Conservation (phyloP, 2,329 filamentous ascomycete species). For the Ceratocystis huliohia region DNA sequence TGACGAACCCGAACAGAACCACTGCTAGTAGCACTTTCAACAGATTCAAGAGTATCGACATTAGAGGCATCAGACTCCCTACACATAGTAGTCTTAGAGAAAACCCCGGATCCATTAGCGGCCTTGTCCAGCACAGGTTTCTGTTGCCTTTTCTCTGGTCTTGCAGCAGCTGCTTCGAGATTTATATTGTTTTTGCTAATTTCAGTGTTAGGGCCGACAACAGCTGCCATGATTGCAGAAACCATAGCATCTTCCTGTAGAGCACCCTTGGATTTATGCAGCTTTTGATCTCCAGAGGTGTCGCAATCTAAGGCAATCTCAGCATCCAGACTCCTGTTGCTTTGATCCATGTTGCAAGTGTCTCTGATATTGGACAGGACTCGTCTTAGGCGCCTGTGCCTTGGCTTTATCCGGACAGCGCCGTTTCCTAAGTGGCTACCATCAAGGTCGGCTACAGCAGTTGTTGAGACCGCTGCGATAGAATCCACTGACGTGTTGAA, state of each 20-base stretch:
- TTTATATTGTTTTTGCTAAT: neutral
- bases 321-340: neutral
- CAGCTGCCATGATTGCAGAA: neutral
- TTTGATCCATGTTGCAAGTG: neutral
- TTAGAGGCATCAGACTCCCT: neutral
- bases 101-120: neutral
- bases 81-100: neutral
- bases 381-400: slow-evolving; percentile 13
- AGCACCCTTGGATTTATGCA: neutral
- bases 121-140: neutral
- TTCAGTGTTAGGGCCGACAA: neutral
- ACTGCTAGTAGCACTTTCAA: neutral
- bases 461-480: slow-evolving; percentile 9
- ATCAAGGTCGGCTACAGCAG: slow-evolving; percentile 8
- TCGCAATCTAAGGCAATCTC: neutral
- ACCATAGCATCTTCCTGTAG: neutral
- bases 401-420: neutral
- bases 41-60: neutral
- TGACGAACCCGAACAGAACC: neutral
- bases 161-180: neutral
- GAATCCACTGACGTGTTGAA: slow-evolving; percentile 12
- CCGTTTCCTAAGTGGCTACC: neutral
- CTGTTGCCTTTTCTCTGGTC: neutral
- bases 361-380: slow-evolving; percentile 17
- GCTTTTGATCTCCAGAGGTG: neutral